phyloP scores from a whole-genome alignment of 1,284 basidiomycete species.

The Apiotrichum akiyoshidainum region DNA sequence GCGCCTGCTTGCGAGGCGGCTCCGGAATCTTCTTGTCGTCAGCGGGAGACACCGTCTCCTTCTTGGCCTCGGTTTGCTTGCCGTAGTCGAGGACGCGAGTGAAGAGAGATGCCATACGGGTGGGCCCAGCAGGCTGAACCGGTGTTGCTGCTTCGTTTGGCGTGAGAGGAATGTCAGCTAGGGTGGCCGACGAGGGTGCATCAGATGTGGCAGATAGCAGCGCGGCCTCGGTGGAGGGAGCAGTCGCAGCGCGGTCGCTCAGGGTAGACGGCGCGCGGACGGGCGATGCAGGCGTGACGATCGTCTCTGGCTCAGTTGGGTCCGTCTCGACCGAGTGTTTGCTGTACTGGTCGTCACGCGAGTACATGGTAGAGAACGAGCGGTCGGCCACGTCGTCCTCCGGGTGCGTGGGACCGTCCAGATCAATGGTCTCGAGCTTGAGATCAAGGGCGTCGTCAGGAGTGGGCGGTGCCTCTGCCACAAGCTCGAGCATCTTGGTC shows the following conservation, averaged over 20 bases:
- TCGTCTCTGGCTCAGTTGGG: background rate
- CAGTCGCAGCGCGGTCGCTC: background rate
- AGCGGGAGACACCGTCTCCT: background rate
- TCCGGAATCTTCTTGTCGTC: constrained; percentile 4
- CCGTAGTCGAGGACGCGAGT: constrained; percentile 11
- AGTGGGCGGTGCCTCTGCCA: background rate
- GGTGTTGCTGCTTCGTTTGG: background rate
- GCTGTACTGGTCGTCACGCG: background rate
- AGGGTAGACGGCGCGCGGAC: background rate
- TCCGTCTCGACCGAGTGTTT: too few relatives aligned
- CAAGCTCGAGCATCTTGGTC: background rate
- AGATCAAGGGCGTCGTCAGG: background rate
- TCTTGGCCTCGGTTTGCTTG: background rate
- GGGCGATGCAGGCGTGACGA: constrained; percentile 5
- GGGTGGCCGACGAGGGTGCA: background rate
- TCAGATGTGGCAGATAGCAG: background rate
- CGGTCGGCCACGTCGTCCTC: background rate
- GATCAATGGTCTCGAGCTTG: constrained; percentile 5
- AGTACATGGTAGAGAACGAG: background rate
- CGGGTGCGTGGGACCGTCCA: background rate
- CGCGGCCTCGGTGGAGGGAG: background rate
- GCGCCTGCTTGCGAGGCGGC: background rate
- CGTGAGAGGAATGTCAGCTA: constrained; percentile 2
- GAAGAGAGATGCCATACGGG: constrained; percentile 11
- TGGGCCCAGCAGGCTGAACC: background rate